phyloP scores from a whole-genome alignment of 148 eudicot species.

The Vaccinium darrowii region DNA sequence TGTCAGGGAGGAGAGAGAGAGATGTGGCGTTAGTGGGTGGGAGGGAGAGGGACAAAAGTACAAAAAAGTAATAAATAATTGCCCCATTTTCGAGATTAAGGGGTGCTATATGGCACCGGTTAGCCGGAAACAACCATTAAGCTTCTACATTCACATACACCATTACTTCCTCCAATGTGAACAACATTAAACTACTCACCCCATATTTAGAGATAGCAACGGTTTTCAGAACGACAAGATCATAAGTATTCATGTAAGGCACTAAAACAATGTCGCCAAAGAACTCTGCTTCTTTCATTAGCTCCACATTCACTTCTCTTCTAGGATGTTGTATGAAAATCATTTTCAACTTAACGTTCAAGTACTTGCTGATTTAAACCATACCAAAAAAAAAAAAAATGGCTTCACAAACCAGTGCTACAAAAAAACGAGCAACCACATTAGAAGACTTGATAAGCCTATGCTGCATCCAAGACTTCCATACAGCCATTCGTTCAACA shows the following conservation, averaged over 20 bases:
- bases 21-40: no score
- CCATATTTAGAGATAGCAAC: conserved; percentile 89
- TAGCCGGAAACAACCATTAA: no score
- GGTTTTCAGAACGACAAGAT: conserved; percentile 88
- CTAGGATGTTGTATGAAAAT: conserved; percentile 52
- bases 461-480: conserved; percentile 95
- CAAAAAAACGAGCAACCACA: conserved; percentile 84
- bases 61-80: no score
- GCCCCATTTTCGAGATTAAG: no score
- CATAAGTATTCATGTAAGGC: conserved; percentile 85
- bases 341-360: background rate
- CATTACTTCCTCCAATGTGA: no score
- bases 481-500: conserved; percentile 92
- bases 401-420: conserved; percentile 71
- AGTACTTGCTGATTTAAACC: background rate
- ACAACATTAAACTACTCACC: no score
- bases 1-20: no score
- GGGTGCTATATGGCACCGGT: no score
- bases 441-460: conserved; percentile 64
- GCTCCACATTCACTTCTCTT: conserved; percentile 68
- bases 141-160: no score
- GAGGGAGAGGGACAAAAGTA: no score
- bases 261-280: conserved; percentile 88
- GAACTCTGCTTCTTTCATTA: conserved; percentile 85
- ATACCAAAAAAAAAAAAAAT: background rate